phyloP scores from a whole-genome alignment of 177 flowering plant species.

The Vitis hybrid region DNA sequence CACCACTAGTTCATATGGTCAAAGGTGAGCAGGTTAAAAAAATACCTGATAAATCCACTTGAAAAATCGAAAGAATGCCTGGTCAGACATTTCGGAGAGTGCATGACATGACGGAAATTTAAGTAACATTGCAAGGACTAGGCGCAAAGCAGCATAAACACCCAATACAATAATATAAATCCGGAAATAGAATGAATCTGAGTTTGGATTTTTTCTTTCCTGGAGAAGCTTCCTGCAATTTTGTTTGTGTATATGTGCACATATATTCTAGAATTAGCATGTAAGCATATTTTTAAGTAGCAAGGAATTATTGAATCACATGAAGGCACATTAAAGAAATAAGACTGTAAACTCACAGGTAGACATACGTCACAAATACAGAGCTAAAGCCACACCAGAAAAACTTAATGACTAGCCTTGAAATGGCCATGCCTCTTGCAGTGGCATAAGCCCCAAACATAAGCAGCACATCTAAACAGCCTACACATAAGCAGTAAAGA shows the following conservation, averaged over 20 bases:
- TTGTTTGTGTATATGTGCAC: background rate
- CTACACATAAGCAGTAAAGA: constrained; percentile 36
- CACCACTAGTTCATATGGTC: too few species aligned
- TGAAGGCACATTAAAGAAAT: background rate
- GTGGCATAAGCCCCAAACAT: constrained; percentile 92
- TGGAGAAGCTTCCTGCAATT: constrained; percentile 73
- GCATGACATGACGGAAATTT: constrained; percentile 82
- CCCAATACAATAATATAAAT: constrained; percentile 86
- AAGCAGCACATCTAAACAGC: constrained; percentile 79
- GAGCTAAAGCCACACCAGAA: constrained; percentile 84
- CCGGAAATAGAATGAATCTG: constrained; percentile 74
- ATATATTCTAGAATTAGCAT: background rate
- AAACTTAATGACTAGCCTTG: constrained; percentile 84
- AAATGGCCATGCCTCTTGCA: constrained; percentile 93
- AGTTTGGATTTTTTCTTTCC: constrained; percentile 53
- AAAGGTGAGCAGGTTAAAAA: too few species aligned
- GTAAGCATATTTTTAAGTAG: background rate
- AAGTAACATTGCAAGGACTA: constrained; percentile 57
- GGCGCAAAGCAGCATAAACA: constrained; percentile 74
- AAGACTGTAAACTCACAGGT: constrained; percentile 61
- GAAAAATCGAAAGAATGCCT: constrained; percentile 84
- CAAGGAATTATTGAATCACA: background rate
- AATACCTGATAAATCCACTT: constrained; percentile 97
- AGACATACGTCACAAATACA: constrained; percentile 62
- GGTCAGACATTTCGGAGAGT: constrained; percentile 80